These are phyloP conservation scores for Jatropha curcas DNA, from an alignment of 345 rosid genomes.

Conservation along the genomic window DNA sequence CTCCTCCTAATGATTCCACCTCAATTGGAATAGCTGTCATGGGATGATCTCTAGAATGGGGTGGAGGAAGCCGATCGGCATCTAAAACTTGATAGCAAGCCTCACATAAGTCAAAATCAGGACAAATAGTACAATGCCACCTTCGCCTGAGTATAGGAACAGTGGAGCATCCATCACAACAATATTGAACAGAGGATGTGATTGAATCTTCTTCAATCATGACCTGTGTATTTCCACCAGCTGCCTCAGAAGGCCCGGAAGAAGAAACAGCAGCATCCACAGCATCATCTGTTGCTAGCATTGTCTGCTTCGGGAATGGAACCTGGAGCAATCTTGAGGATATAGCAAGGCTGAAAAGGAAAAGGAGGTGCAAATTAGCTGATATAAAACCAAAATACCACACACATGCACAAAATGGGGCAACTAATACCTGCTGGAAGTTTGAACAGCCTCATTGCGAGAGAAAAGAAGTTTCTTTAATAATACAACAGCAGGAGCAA, in stretches of 20 bases:
- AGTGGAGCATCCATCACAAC: constrained; percentile 98
- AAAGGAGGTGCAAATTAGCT: constrained; percentile 6
- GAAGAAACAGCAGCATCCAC: constrained; percentile 59
- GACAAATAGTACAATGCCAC: constrained; percentile 98
- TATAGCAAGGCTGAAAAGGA: constrained; percentile 82
- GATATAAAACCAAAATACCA: constrained; percentile 21
- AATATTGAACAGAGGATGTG: constrained; percentile 93
- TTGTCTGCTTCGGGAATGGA: constrained; percentile 96
- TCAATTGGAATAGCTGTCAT: constrained; percentile 97
- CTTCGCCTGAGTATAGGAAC: constrained; percentile 93
- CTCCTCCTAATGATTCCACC: constrained; percentile 82
- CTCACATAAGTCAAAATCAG: constrained; percentile 98
- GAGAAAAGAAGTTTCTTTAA: constrained; percentile 83
- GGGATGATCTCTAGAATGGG: constrained; percentile 92
- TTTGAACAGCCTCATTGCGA: constrained; percentile 83
- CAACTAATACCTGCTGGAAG: constrained; percentile 85
- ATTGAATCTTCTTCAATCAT: constrained; percentile 96
- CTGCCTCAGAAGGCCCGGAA: constrained; percentile 55
- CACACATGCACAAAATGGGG: constrained; percentile 11
- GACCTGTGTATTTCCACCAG: constrained; percentile 68
- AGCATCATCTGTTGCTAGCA: constrained; percentile 79
- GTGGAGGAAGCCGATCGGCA: constrained; percentile 82
- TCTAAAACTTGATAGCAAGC: constrained; percentile 87
- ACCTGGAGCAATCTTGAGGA: constrained; percentile 98
- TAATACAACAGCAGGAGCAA: constrained; percentile 82